Evolutionary conservation across 306 rosid genomes (phyloP), one percentile per base, ranked within the genome.

Genomic region (Rubus parviflorus): DNA sequence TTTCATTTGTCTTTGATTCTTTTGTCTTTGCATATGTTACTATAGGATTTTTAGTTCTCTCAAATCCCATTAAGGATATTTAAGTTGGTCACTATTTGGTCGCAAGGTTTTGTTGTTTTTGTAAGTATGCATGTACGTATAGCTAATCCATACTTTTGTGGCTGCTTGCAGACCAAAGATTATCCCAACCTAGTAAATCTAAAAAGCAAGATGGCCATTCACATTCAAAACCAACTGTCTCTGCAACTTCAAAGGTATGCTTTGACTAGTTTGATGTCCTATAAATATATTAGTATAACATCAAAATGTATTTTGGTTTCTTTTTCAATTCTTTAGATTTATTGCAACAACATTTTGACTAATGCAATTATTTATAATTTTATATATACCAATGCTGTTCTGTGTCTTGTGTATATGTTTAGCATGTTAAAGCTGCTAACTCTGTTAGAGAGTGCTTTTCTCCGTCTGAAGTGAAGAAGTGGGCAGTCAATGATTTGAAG

Each of bases 401-500:
- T 63, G 16, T 76, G 35, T 75, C 46, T 74, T 73, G 52, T 79
- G 54, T 75, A n/a, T 76, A 13, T 86, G 71, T 58, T 71, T 79
- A 64, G 72, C 89, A 84, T 93, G 82, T 83, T 65, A 85, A 77
- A 87, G 87, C 66, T 69, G 58, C 30, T 52, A 75, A 73, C 47
- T 43, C 80, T 52, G 72, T 83, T 40, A 43, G 76, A 58, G 85
- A 86, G 82, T 79, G 67, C 75, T 87, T 92, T 82, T 80, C 90
- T 64, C 88, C 88, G 77, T 87, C 84, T 61, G 79, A 86, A 84
- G 89, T 90, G 77, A 92, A 88, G 89, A 87, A 80, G 79, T 95
- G 99, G 97, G 96, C 93, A 48, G 48, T 79, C 48, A 79, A 87
- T 48, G 99, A 95, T 84, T 83, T 92, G 81, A 83, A 83, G 64